Evolutionary conservation across 2,329 filamentous ascomycete genomes (phyloP).

Genomic region (Aspergillus ruber): DNA sequence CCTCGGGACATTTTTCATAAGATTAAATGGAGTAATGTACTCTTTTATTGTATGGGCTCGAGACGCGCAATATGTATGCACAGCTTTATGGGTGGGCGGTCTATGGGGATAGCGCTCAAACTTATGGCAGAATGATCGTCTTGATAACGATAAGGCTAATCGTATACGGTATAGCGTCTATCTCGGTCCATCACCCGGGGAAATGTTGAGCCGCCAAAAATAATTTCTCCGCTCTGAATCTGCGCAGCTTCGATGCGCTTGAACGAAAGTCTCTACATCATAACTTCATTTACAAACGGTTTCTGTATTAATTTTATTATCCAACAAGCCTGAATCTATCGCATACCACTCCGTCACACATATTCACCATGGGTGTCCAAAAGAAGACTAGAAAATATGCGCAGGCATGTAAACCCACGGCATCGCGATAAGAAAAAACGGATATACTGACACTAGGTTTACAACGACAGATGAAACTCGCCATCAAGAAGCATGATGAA

Average conservation of each 20-base stretch:
- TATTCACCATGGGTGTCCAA: conserved; percentile 69
- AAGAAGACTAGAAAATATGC: conserved; percentile 94
- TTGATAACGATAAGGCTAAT: background rate
- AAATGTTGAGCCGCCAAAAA: background rate
- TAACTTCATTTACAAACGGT: background rate
- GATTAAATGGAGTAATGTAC: too few species aligned
- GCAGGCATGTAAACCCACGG: conserved; percentile 73
- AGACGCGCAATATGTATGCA: background rate
- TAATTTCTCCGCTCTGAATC: background rate
- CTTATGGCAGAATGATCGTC: too few species aligned
- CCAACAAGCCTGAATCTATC: background rate
- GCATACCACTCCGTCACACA: background rate
- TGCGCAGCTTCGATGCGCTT: background rate
- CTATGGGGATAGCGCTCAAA: background rate
- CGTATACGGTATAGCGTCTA: background rate
- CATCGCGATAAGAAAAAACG: conserved; percentile 63
- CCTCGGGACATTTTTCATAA: background rate
- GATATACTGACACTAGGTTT: background rate
- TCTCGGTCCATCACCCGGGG: background rate
- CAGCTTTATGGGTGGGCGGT: background rate
- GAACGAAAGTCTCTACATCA: background rate
- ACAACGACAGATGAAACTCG: conserved; percentile 14
- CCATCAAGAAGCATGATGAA: conserved; percentile 14
- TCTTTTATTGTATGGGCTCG: too few species aligned
- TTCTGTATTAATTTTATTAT: background rate